Percentiles rank a stretch among this genome's conserved stretches.
phyloP scores from a whole-genome alignment of 1,139 yeast species.

The Yamadazyma sp. region DNA sequence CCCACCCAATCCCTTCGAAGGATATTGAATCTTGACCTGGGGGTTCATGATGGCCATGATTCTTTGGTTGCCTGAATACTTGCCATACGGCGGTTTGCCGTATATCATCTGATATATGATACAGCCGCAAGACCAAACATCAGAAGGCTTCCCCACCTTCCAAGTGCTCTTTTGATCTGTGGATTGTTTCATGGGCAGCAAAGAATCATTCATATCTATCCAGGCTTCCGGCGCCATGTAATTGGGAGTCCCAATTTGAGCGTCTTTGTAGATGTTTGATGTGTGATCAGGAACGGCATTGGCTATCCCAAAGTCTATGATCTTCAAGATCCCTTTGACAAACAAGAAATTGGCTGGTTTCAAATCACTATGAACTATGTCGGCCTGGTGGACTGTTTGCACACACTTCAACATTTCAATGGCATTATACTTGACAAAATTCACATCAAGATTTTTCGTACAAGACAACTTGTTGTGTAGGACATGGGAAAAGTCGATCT shows the following conservation, averaged over 20 bases:
- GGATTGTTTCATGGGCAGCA: conserved; percentile 25
- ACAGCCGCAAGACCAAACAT: conserved; percentile 98
- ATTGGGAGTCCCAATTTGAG: conserved; percentile 93
- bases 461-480: conserved; percentile 54
- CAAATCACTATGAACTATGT: conserved; percentile 89
- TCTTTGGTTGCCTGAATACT: conserved; percentile 75
- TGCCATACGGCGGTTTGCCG: conserved; percentile 89
- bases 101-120: conserved; percentile 94
- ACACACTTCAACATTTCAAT: conserved; percentile 83
- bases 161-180: conserved; percentile 49
- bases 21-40: conserved; percentile 70
- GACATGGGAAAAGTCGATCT: conserved; percentile 84
- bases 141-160: conserved; percentile 95
- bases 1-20: conserved; percentile 63
- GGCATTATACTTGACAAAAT: conserved; percentile 80
- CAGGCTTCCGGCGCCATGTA: conserved; percentile 98
- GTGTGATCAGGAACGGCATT: conserved; percentile 94
- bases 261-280: conserved; percentile 82
- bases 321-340: conserved; percentile 79
- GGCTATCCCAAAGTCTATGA: conserved; percentile 96
- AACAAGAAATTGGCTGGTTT: conserved; percentile 94
- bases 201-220: conserved; percentile 53
- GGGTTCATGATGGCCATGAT: conserved; percentile 87
- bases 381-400: conserved; percentile 81
- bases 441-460: conserved; percentile 58